Conservation (phyloP, 768 basidiomycete species). For the Basidioascus undulatus region DNA sequence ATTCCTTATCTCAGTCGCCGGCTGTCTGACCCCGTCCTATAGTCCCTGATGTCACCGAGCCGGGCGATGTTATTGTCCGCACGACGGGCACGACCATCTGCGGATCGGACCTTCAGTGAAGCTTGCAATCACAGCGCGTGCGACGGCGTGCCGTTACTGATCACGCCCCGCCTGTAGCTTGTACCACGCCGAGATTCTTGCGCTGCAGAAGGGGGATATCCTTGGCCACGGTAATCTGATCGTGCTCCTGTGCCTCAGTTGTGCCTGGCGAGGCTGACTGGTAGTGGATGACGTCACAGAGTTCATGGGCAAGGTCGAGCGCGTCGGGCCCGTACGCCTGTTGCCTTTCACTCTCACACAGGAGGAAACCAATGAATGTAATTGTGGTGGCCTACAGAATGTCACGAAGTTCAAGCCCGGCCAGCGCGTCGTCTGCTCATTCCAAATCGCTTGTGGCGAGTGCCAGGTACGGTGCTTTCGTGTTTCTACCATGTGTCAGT, state of each 20-base stretch:
- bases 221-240: constrained; percentile 31
- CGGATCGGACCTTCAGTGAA: constrained; percentile 21
- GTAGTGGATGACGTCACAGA: too few species aligned
- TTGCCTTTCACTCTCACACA: too few species aligned
- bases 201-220: constrained; percentile 47
- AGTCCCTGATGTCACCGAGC: constrained; percentile 40
- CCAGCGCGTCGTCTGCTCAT: constrained; percentile 51
- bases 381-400: too few species aligned
- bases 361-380: too few species aligned
- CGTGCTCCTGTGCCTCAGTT: background rate
- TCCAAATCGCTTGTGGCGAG: constrained; percentile 50
- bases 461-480: constrained; percentile 19
- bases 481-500: background rate
- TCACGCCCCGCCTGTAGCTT: background rate
- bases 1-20: too few species aligned
- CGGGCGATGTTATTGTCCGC: constrained; percentile 49
- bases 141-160: constrained; percentile 19
- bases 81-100: constrained; percentile 56
- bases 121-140: background rate
- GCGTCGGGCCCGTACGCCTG: constrained; percentile 37
- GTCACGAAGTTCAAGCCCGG: constrained; percentile 37
- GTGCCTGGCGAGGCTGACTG: too few species aligned
- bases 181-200: constrained; percentile 39
- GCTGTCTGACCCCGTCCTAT: too few species aligned
- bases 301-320: constrained; percentile 46